Evolutionary conservation across 148 eudicot genomes (phyloP), one percentile per base, ranked within the genome.

Genomic region (Amaranthus hypochondriacus): DNA sequence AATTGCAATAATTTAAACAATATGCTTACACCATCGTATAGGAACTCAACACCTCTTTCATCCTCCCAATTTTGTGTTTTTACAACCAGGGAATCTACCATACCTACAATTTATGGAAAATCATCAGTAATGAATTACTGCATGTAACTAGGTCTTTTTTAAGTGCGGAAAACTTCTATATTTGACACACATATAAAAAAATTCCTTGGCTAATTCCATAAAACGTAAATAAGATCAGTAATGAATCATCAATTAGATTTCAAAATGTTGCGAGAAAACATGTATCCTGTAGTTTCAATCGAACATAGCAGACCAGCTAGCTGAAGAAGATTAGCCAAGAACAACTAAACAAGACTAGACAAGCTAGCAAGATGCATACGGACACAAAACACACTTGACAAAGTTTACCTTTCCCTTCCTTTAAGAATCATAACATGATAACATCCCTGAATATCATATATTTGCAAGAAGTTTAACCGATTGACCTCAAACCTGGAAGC

Each of bases 11-110:
- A 67, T 48, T 39, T 60, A 9, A 50, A 73, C 5, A 18, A 13
- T 72, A 39, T 68, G 84, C 96, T 84, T 84, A 96, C 99, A 66
- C 94, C 99, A 84, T 96, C 97, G 79, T 90, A 96, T 73, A 77
- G 76, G 78, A 96, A 96, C 60, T 85, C 89, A 10, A 74, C 70
- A 68, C 91, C 86, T 76, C 90, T 87, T 83, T 96, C 97, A 57
- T 75, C 81, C 80, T 96, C 99, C 96, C 99, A 96, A 13, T 88
- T 76, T 76, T 56, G 65, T 44, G 85, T 77, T 81, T 90, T 96
- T 56, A 88, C 78, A 80, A 88, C 80, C 79, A 96, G 76, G 28
- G 89, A 70, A 69, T 92, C 94, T 75, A 87, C 92, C 94, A 96
- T 92, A 69, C 94, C 97, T 96, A 80, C 80, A 62, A 48, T 72